Evolutionary conservation across 257 asterid species (phyloP).

Genomic region (Dorcoceras hygrometricum): DNA sequence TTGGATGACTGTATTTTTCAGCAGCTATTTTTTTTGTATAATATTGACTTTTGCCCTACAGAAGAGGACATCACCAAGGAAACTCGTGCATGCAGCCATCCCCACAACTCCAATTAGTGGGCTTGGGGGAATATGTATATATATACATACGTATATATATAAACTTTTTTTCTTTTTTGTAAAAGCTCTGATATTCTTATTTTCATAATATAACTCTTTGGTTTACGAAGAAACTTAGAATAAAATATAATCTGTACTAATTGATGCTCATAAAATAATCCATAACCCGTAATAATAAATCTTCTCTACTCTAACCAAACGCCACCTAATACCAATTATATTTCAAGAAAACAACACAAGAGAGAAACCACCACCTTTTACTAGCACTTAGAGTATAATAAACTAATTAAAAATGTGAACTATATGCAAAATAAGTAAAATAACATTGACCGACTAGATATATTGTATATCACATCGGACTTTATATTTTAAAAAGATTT

Average conservation of each 20-base stretch:
- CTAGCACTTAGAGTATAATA: constrained; percentile 16
- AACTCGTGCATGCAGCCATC: constrained; percentile 17
- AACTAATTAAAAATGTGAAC: background rate
- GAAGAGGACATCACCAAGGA: background rate
- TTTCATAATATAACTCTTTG: background rate
- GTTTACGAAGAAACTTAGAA: too few species aligned
- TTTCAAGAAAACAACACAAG: constrained; percentile 49
- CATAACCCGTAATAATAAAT: constrained; percentile 27
- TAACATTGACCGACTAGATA: too few species aligned
- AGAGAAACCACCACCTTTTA: constrained; percentile 34
- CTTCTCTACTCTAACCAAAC: constrained; percentile 48
- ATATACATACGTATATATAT: too few species aligned
- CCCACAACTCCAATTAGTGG: constrained; percentile 27
- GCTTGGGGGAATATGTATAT: too few species aligned
- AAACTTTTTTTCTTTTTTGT: too few species aligned
- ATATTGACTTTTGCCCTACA: background rate
- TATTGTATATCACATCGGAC: too few species aligned
- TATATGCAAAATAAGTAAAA: too few species aligned
- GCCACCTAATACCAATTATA: constrained; percentile 61
- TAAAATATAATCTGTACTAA: too few species aligned
- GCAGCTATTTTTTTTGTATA: background rate
- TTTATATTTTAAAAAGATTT: too few species aligned
- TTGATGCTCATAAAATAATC: too few species aligned
- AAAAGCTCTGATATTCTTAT: too few species aligned
- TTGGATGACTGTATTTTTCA: too few species aligned